phyloP scores from a whole-genome alignment of 768 basidiomycete genomes.

The Phanerochaete carnosa region DNA sequence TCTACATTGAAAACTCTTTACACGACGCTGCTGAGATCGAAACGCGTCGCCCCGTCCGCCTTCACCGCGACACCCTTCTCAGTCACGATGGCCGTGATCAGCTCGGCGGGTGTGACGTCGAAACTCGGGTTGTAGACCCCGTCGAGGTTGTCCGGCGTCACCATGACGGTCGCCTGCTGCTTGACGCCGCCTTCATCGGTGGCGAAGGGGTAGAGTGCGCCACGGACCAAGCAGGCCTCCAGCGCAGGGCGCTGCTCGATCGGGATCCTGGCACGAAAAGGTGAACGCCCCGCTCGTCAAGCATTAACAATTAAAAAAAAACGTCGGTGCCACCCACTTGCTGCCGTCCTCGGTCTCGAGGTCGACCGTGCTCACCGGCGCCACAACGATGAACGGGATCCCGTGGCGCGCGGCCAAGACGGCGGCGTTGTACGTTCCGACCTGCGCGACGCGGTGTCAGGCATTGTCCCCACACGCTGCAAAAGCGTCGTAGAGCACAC shows the following conservation, averaged over 20 bases:
- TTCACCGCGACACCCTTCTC: slow-evolving; percentile 91
- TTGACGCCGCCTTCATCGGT: slow-evolving; percentile 38
- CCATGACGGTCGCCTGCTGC: slow-evolving; percentile 76
- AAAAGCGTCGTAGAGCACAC: no score
- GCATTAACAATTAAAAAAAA: no score
- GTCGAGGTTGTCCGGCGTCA: slow-evolving; percentile 60
- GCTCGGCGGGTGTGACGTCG: slow-evolving; percentile 91
- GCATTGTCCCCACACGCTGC: neutral
- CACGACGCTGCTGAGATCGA: slow-evolving; percentile 65
- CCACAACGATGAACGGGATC: slow-evolving; percentile 91
- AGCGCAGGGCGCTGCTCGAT: slow-evolving; percentile 89
- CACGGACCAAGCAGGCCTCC: slow-evolving; percentile 88
- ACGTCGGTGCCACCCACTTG: slow-evolving; percentile 31
- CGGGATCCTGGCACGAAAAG: slow-evolving; percentile 55
- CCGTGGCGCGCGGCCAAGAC: slow-evolving; percentile 84
- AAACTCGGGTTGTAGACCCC: slow-evolving; percentile 91
- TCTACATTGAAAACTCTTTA: no score
- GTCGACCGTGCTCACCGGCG: slow-evolving; percentile 91
- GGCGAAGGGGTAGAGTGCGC: slow-evolving; percentile 61
- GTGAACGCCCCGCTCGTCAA: slow-evolving; percentile 5
- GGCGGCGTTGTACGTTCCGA: slow-evolving; percentile 96
- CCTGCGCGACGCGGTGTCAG: slow-evolving; percentile 34
- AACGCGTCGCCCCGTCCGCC: slow-evolving; percentile 47
- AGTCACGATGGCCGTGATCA: slow-evolving; percentile 94
- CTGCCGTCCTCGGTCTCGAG: slow-evolving; percentile 70